These are phyloP conservation scores for Marsdenia floribunda DNA, from an alignment of 257 asterid species.

Conservation along the genomic window DNA sequence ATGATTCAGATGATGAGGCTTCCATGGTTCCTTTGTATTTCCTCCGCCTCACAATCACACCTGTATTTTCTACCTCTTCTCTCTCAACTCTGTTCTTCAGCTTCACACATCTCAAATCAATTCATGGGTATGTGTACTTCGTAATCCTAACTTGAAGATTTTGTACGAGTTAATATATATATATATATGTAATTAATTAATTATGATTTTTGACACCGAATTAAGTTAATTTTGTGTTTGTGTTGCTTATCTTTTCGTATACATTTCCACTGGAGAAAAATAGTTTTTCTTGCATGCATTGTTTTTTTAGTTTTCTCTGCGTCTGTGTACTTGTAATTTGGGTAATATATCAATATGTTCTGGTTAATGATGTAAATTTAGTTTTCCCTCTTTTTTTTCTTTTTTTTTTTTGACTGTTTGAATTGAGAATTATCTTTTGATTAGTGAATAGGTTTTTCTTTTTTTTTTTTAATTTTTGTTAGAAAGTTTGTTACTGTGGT, in stretches of 20 bases:
- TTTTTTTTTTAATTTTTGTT: neutral
- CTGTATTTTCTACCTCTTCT: neutral
- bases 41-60: neutral
- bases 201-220: neutral
- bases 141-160: neutral
- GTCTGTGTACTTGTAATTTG: neutral
- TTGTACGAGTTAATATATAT: neutral
- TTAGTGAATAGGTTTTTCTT: neutral
- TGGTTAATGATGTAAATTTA: neutral
- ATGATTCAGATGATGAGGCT: constrained; percentile 87
- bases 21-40: constrained; percentile 8
- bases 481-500: neutral
- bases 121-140: neutral
- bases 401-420: neutral
- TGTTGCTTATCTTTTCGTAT: neutral
- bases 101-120: constrained; percentile 4
- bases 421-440: neutral
- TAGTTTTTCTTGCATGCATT: neutral
- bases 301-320: neutral
- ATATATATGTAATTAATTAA: neutral
- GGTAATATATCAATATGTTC: neutral
- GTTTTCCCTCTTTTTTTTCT: neutral
- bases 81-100: neutral
- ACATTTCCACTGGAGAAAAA: neutral
- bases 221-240: neutral